phyloP scores from a whole-genome alignment of 257 asterid genomes.

The Nicotiana noctiflora region DNA sequence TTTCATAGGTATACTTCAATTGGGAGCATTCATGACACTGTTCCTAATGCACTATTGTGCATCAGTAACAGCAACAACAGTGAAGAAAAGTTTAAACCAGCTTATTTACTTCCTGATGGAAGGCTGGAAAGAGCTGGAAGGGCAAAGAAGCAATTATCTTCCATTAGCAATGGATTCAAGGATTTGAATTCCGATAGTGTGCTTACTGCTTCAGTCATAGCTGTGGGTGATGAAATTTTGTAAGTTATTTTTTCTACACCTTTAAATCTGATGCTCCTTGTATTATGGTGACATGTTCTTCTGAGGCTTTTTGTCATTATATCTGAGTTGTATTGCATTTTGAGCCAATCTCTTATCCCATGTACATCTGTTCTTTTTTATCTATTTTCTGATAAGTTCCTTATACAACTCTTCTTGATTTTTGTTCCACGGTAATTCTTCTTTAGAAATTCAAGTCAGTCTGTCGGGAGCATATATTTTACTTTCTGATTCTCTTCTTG shows the following conservation, averaged over 20 bases:
- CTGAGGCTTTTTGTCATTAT: not conserved
- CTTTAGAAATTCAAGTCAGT: not conserved
- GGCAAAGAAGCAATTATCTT: slow-evolving; percentile 44
- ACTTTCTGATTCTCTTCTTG: not conserved
- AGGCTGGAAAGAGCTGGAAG: slow-evolving; percentile 94
- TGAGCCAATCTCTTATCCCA: not conserved
- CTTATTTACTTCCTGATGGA: slow-evolving; percentile 82
- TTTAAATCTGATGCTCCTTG: not conserved
- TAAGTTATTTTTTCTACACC: slow-evolving; percentile 34
- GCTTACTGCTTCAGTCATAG: slow-evolving; percentile 63
- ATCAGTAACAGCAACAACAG: slow-evolving; percentile 26
- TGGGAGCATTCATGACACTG: slow-evolving; percentile 92
- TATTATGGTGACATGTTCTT: not conserved
- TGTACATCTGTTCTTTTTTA: not conserved
- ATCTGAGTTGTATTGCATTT: not conserved
- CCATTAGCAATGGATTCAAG: slow-evolving; percentile 47
- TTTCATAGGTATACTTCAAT: slow-evolving; percentile 80
- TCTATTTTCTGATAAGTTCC: not conserved
- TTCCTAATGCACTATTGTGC: slow-evolving; percentile 72
- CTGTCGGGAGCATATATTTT: not conserved
- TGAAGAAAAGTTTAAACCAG: slow-evolving; percentile 63
- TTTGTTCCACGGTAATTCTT: not conserved
- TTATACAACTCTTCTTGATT: not conserved
- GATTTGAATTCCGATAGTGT: slow-evolving; percentile 28
- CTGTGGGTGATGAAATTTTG: slow-evolving; percentile 93